Evolutionary conservation across 768 basidiomycete genomes (phyloP).

Genomic region (Goffeauzyma gilvescens): DNA sequence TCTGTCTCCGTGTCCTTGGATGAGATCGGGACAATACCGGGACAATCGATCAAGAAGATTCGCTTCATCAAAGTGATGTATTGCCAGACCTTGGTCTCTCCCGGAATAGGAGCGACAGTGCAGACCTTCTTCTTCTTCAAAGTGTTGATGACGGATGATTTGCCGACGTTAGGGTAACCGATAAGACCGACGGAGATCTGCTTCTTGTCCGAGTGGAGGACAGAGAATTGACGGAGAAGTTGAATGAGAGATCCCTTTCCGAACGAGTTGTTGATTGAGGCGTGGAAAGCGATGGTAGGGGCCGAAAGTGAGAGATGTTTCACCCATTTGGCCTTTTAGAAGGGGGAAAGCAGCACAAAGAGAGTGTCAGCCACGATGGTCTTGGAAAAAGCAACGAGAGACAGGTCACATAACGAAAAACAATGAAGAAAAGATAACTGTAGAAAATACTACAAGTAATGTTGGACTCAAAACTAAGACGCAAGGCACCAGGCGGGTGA

Average conservation of each 20-base stretch:
- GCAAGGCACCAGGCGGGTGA: constrained; percentile 16
- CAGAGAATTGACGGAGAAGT: constrained; percentile 85
- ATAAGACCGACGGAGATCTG: constrained; percentile 97
- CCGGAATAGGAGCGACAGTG: constrained; percentile 84
- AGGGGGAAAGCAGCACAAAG: not conserved
- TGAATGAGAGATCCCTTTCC: constrained; percentile 97
- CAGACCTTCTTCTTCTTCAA: constrained; percentile 96
- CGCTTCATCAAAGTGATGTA: constrained; percentile 90
- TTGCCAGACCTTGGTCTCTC: constrained; percentile 99
- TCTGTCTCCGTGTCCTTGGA: constrained; percentile 73
- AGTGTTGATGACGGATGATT: constrained; percentile 93
- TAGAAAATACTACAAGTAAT: too few species aligned
- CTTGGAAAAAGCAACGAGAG: constrained; percentile 6
- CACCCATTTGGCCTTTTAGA: constrained; percentile 68
- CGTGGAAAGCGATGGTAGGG: constrained; percentile 95
- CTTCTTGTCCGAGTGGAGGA: constrained; percentile 94
- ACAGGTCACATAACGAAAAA: constrained; percentile 5
- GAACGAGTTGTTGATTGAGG: constrained; percentile 95
- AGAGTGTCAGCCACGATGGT: not conserved
- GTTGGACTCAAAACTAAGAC: constrained; percentile 38
- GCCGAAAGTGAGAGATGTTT: constrained; percentile 84
- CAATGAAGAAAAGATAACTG: constrained; percentile 4
- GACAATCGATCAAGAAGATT: constrained; percentile 98
- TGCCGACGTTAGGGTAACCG: constrained; percentile 96
- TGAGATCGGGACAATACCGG: constrained; percentile 88